Percentiles rank a stretch among this genome's conserved stretches.
These are phyloP conservation scores for Cadophora gregata DNA, from an alignment of 2,329 filamentous ascomycete genomes.

Conservation along the genomic window DNA sequence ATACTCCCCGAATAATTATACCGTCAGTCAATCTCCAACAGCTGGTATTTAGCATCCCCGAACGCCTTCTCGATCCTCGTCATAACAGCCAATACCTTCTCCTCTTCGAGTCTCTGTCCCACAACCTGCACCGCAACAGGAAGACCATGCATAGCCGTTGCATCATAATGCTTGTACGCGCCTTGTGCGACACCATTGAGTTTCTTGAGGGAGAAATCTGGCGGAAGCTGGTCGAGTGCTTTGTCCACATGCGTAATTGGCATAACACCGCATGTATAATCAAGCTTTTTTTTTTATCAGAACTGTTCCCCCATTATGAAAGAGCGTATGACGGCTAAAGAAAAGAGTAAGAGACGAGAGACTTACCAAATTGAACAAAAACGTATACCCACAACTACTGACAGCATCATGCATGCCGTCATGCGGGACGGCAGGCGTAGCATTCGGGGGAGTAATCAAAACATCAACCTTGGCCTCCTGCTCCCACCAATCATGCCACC, in stretches of 20 bases:
- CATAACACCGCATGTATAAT: constrained; percentile 83
- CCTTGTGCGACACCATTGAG: constrained; percentile 82
- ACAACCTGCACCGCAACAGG: constrained; percentile 72
- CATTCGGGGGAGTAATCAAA: constrained; percentile 84
- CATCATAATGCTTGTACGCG: constrained; percentile 86
- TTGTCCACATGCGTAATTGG: constrained; percentile 86
- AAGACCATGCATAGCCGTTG: constrained; percentile 81
- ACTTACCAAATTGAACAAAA: constrained; percentile 85
- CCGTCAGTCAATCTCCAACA: constrained; percentile 50
- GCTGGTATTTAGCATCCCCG: constrained; percentile 59
- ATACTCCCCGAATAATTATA: neutral
- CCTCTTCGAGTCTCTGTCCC: constrained; percentile 43
- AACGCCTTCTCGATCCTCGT: constrained; percentile 72
- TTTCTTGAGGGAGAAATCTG: constrained; percentile 62
- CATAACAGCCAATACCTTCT: constrained; percentile 46
- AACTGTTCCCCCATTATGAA: too few species aligned
- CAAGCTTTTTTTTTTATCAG: constrained; percentile 60
- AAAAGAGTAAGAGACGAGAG: neutral
- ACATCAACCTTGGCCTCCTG: constrained; percentile 74
- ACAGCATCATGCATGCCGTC: constrained; percentile 85
- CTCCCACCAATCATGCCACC: constrained; percentile 89
- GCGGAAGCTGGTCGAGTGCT: constrained; percentile 67
- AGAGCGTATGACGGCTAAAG: too few species aligned
- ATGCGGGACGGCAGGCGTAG: constrained; percentile 87
- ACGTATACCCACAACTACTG: constrained; percentile 89